These are phyloP conservation scores for Tulasnella sp. DNA, from an alignment of 768 basidiomycete genomes.

Conservation along the genomic window DNA sequence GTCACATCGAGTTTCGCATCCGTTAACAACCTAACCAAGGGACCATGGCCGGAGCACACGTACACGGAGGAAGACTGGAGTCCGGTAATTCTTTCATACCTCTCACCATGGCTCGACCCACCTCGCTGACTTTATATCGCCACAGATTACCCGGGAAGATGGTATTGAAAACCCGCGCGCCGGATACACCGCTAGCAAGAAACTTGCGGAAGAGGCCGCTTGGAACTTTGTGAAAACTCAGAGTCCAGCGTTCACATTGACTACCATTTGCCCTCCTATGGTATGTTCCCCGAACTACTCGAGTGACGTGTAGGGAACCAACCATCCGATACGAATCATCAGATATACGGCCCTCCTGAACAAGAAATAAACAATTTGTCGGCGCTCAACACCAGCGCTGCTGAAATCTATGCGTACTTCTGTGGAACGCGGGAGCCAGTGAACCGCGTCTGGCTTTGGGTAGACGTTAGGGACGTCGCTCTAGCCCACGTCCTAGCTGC, in stretches of 20 bases:
- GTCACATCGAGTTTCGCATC: slow-evolving; percentile 41
- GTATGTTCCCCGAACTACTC: slow-evolving; percentile 41
- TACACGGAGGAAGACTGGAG: slow-evolving; percentile 39
- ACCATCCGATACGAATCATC: background rate
- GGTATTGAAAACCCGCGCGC: background rate
- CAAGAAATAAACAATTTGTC: slow-evolving; percentile 26
- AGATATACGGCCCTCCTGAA: slow-evolving; percentile 34
- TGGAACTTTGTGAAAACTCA: slow-evolving; percentile 53
- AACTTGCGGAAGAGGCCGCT: slow-evolving; percentile 64
- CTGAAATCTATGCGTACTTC: slow-evolving; percentile 30
- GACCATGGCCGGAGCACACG: slow-evolving; percentile 32
- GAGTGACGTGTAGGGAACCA: background rate
- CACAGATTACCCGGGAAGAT: slow-evolving; percentile 25
- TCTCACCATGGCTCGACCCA: background rate
- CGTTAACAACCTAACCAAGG: slow-evolving; percentile 33
- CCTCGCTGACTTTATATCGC: background rate
- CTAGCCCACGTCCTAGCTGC: slow-evolving; percentile 40
- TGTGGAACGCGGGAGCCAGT: slow-evolving; percentile 21
- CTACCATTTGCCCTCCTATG: slow-evolving; percentile 59
- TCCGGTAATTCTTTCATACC: slow-evolving; percentile 14
- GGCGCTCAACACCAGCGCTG: slow-evolving; percentile 30
- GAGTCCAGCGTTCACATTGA: slow-evolving; percentile 53
- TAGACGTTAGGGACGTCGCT: slow-evolving; percentile 45
- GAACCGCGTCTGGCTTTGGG: slow-evolving; percentile 35
- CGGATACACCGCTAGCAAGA: slow-evolving; percentile 64